Evolutionary conservation across 1,139 yeast species (phyloP).

Genomic region (Candida pseudoviswanathii): DNA sequence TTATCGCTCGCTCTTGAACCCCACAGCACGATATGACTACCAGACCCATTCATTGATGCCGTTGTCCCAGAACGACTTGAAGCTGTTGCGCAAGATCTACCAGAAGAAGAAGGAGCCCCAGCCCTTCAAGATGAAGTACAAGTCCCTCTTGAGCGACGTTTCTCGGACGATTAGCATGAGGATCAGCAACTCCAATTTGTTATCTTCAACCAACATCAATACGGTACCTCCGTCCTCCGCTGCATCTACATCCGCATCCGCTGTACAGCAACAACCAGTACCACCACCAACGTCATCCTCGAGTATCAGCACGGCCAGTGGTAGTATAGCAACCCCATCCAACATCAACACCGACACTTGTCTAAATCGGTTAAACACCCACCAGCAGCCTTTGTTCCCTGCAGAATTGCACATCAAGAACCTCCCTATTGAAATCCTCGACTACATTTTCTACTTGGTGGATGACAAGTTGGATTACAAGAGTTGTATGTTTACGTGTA

Average conservation of each 20-base stretch:
- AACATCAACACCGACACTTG: constrained; percentile 7
- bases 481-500: constrained; percentile 52
- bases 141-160: constrained; percentile 44
- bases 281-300: not conserved
- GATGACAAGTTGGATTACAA: constrained; percentile 28
- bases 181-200: constrained; percentile 19
- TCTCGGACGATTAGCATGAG: constrained; percentile 27
- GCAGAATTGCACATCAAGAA: constrained; percentile 19
- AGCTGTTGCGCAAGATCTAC: constrained; percentile 14
- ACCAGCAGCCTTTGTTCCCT: constrained; percentile 11
- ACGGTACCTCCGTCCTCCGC: constrained; percentile 1
- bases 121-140: constrained; percentile 46
- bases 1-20: constrained; percentile 45
- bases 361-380: not conserved
- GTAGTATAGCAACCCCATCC: constrained; percentile 7
- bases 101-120: constrained; percentile 13
- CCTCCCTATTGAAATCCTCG: constrained; percentile 40
- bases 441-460: constrained; percentile 34
- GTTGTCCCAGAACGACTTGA: constrained; percentile 36
- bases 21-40: constrained; percentile 47
- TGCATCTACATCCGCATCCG: not conserved
- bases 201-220: constrained; percentile 4
- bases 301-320: not conserved
- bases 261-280: not conserved
- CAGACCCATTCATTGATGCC: constrained; percentile 43